Base-by-base conservation (phyloP, 768 basidiomycete genomes). In the Tulasnella sp. region DNA sequence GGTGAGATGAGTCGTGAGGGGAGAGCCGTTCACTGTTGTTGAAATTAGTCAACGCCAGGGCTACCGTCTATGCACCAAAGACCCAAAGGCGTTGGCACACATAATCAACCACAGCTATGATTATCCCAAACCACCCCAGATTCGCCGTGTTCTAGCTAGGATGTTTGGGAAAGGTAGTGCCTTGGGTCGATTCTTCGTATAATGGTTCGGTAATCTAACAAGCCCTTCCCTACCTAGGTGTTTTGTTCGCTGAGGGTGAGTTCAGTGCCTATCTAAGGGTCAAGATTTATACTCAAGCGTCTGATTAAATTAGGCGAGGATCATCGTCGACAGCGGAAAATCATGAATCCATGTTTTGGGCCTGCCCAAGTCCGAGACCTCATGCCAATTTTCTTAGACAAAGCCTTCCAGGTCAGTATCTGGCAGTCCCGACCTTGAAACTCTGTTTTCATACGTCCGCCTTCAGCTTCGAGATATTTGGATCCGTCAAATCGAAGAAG, bases 301-400 rank as follows among this genome's bases (percentile, higher is more conserved):
- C n/a, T 31, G 11, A 31, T 31, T 12, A 22, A 22, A 1, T 22
- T 74, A 74, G 72, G 77, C 28, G 77, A 80, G 31, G 64, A 79
- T 22, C 78, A 79, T 42, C 79, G 72, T n/a, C 74, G 73, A 0
- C 75, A 80, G 50, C 72, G 72, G 11, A 75, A 60, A 28, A 48
- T 80, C 24, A 80, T 80, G 72, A 93, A 93, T 81, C 92, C 92
- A 18, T 92, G 92, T 0, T 93, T 93, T 82, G 91, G 92, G 0
- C 87, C 88, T 3, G 85, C 88, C 0, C 91, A 92, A 82, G 88
- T 93, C 72, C 86, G 91, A 4, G 90, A 89, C 64, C 83, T 92
- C 20, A 92, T 90, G 0, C 87, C 87, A 20, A 89, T 90, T 20
- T 92, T 93, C 81, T 82, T 91, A 3, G 87, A 88, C 2, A 93